Conservation (phyloP, 306 rosid genomes). For the Fragaria vesca region DNA sequence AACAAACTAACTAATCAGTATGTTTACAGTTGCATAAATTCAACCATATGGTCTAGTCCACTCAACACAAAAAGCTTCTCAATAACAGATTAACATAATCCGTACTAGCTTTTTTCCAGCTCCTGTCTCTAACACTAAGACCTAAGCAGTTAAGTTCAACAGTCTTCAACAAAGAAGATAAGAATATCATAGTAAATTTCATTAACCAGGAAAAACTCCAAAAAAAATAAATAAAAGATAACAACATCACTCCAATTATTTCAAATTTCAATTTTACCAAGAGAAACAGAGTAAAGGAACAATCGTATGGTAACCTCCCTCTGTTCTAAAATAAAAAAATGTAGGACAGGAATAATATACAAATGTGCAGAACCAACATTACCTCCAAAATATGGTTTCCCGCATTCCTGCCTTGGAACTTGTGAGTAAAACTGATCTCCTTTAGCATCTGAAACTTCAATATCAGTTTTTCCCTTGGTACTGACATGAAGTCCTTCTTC, state of each 20-base stretch:
- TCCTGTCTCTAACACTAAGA: background rate
- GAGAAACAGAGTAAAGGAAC: background rate
- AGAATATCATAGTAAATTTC: background rate
- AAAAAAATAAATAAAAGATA: background rate
- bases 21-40: background rate
- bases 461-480: constrained; percentile 51
- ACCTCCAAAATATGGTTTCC: constrained; percentile 75
- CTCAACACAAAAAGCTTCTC: background rate
- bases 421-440: constrained; percentile 42
- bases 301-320: background rate
- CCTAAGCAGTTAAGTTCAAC: background rate
- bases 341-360: background rate
- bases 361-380: constrained; percentile 20
- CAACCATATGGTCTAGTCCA: background rate
- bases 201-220: background rate
- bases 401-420: constrained; percentile 54
- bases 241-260: background rate
- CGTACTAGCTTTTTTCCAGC: background rate
- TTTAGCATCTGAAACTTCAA: constrained; percentile 54
- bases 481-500: constrained; percentile 63
- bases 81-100: background rate
- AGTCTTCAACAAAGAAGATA: background rate
- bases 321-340: background rate
- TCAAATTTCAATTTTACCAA: background rate
- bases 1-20: background rate